phyloP scores from a whole-genome alignment of 1,284 basidiomycete species.

The Rhizoctonia solani region DNA sequence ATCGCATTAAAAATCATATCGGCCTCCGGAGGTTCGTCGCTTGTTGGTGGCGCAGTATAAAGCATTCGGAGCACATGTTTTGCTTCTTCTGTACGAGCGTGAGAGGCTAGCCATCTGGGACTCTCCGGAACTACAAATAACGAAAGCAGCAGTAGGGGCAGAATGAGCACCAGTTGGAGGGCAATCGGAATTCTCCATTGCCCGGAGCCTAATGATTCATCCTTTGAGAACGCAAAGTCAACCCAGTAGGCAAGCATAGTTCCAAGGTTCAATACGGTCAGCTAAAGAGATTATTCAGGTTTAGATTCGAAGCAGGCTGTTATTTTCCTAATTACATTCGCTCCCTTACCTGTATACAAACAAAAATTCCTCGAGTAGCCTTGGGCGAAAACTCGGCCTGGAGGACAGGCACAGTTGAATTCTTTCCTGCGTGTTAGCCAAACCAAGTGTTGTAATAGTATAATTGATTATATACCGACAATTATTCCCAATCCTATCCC shows the following conservation, averaged over 20 bases:
- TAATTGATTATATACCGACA: no score
- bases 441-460: no score
- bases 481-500: no score
- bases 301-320: background rate
- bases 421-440: background rate
- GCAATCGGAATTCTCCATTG: constrained; percentile 11
- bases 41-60: background rate
- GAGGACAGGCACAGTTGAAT: constrained; percentile 2
- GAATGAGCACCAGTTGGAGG: constrained; percentile 1
- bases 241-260: constrained; percentile 12
- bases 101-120: constrained; percentile 1
- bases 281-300: background rate
- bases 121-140: background rate
- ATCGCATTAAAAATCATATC: background rate
- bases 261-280: constrained; percentile 6
- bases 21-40: background rate
- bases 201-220: background rate
- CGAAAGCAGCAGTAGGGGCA: background rate
- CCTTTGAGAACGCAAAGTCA: background rate
- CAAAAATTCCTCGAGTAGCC: constrained; percentile 6
- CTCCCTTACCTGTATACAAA: background rate
- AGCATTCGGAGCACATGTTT: background rate
- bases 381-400: constrained; percentile 12
- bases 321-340: background rate
- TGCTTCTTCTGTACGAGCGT: background rate